Evolutionary conservation across 768 basidiomycete species (phyloP).

Genomic region (Psilocybe azurescens): DNA sequence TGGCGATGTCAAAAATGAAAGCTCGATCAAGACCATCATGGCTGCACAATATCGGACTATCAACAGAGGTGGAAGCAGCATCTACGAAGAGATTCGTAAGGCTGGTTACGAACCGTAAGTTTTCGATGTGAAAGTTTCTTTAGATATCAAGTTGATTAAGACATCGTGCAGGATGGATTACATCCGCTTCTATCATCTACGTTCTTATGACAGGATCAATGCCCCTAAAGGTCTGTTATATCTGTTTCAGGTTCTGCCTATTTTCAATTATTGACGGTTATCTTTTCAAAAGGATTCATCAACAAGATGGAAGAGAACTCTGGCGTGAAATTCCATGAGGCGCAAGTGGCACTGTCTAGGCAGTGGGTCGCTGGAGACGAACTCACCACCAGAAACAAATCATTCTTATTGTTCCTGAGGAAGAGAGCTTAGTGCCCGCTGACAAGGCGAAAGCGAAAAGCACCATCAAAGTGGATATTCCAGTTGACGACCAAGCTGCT

Average conservation of each 20-base stretch:
- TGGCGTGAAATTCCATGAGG: constrained; percentile 82
- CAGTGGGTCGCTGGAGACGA: constrained; percentile 68
- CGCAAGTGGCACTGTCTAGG: constrained; percentile 83
- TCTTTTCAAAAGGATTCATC: constrained; percentile 50
- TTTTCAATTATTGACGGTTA: constrained; percentile 3
- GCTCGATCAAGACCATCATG: constrained; percentile 80
- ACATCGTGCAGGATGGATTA: constrained; percentile 64
- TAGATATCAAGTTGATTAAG: neutral
- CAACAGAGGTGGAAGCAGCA: constrained; percentile 86
- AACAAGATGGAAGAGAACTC: constrained; percentile 72
- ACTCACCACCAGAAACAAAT: constrained; percentile 54
- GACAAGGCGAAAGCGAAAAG: constrained; percentile 53
- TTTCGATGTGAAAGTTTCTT: neutral
- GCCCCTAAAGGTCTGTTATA: constrained; percentile 62
- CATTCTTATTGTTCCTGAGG: constrained; percentile 59
- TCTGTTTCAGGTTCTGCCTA: neutral
- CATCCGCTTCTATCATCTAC: constrained; percentile 91
- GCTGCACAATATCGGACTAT: constrained; percentile 89
- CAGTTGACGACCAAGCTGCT: constrained; percentile 71
- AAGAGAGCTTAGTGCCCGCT: constrained; percentile 53
- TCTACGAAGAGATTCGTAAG: constrained; percentile 81
- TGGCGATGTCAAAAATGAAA: constrained; percentile 73
- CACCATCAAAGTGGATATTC: constrained; percentile 70
- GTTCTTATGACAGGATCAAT: constrained; percentile 91
- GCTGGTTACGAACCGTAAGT: constrained; percentile 82